Evolutionary conservation across 305 asterid genomes (phyloP).

Genomic region (Salvia sclarea): DNA sequence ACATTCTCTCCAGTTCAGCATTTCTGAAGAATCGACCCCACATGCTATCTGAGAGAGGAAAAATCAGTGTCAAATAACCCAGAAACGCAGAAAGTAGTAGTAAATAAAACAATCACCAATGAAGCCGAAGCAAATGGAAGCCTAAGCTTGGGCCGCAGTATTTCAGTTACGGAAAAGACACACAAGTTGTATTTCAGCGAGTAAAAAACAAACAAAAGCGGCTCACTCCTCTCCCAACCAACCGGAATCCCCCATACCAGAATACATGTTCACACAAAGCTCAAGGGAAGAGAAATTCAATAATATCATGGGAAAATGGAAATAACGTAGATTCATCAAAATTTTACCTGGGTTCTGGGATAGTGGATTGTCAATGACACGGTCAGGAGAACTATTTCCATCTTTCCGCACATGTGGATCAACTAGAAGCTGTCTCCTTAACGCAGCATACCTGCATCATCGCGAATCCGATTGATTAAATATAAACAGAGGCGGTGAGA

Average conservation of each 20-base stretch:
- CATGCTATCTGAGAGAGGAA: constrained; percentile 73
- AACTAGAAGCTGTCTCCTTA: constrained; percentile 81
- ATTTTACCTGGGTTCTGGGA: constrained; percentile 85
- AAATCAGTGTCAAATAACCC: not conserved
- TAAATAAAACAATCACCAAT: not conserved
- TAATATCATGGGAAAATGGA: not conserved
- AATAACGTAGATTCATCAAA: not conserved
- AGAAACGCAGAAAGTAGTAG: not conserved
- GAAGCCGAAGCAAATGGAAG: constrained; percentile 2
- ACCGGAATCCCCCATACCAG: not conserved
- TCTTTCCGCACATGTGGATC: constrained; percentile 81
- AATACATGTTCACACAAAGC: not conserved
- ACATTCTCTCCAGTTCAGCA: constrained; percentile 92
- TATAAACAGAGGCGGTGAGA: not conserved
- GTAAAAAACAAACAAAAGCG: not conserved
- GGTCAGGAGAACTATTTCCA: constrained; percentile 70
- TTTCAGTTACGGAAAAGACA: not conserved
- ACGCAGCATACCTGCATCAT: constrained; percentile 69
- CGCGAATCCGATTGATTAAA: not conserved
- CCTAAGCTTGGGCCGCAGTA: not conserved
- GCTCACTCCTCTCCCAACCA: not conserved
- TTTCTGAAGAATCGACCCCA: constrained; percentile 93
- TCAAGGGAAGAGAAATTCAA: not conserved
- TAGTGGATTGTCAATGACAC: constrained; percentile 84
- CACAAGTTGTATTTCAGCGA: not conserved